Base-by-base conservation (phyloP, 2,329 filamentous ascomycete genomes). In the Xylariales sp. region DNA sequence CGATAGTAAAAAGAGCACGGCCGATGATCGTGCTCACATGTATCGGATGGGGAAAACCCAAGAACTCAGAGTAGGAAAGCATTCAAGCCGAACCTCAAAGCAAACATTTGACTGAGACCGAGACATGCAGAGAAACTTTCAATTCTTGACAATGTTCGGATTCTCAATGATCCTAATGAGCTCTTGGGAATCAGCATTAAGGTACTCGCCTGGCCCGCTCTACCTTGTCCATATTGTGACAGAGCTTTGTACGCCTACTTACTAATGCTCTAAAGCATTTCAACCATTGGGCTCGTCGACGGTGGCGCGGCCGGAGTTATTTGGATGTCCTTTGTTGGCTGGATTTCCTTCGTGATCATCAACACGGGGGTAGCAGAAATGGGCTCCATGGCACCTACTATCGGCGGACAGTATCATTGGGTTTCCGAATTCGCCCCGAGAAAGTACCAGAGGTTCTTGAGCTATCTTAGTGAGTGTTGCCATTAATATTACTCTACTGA, bases 321-420 rank as follows among this genome's bases (percentile, higher is more conserved):
- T 27, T 73, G 63, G 58, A 58, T 64, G 35, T 69, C 59, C 46
- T 51, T 70, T 11, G 46, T 62, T 11, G 61, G 54, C 28, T 64
- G 56, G 50, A 46, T 60, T 5, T 65, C 66, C 1, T 62, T 67
- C 27, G 45, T 63, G 4, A 38, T 58, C 5, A 60, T 65, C 23
- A 62, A 61, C 40, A 52, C 58, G 1, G 69, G 65, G 4, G 64
- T 73, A 57, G 67, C 67, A 6, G 70, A 73, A 45, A 69, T 73
- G 61, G 67, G 66, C 2, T 70, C 66, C 5, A 74, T 74, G 63
- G 72, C 73, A 3, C 75, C 75, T 0, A 79, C 72, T 0, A 66
- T 67, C 6, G 74, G 75, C 16, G 76, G 76, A 2, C 74, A 79
- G 46, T 78, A 78, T 43, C 72, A 76, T 45, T 78, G 72, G 73